Evolutionary conservation across 805 yeast genomes (phyloP), one percentile per base, ranked within the genome.

Genomic region (Saturnispora serradocipensis): DNA sequence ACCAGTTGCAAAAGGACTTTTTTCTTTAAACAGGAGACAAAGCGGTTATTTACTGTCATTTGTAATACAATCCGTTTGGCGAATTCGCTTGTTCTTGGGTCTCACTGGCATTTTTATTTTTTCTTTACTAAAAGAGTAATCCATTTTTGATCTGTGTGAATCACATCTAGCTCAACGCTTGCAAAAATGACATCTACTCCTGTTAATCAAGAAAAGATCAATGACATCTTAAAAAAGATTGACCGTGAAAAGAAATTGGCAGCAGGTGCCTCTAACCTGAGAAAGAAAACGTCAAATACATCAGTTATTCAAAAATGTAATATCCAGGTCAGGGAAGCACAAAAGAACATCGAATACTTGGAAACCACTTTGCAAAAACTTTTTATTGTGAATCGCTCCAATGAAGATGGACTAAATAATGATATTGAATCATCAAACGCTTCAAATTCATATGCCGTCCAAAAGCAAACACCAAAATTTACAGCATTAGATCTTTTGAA

Each of bases 271-370:
- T 81, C 85, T 53, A 78, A 84, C 55, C 71, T 93, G 72, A 82
- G 87, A 65, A 82, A 82, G 64, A 82, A 81, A 57, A 87, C 98
- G 11, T 69, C 75, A 55, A 93, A 93, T 67, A 74, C 84, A 36
- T 80, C 78, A 58, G 97, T 91, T 45, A 88, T 90, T 58, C 95
- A 88, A 66, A 82, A 86, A 64, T 90, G 97, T 72, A 90, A 88
- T 68, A 81, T 88, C 27, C 88, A 84, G 61, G 89, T 93, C 59
- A 74, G 91, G 56, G 99, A 93, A 61, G 90, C 97, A 3, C 88
- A 87, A 62, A 82, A 88, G 58, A 93, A 91, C 67, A 86, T 93
- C 58, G 90, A 88, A 58, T 93, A 91, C 62, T 76, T 93, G 56
- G 86, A 85, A 63, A 86, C 86, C 53, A 81, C 89, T 6, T 72